phyloP scores from a whole-genome alignment of 495 filamentous ascomycete genomes.

The Opeltia flavorubescens region DNA sequence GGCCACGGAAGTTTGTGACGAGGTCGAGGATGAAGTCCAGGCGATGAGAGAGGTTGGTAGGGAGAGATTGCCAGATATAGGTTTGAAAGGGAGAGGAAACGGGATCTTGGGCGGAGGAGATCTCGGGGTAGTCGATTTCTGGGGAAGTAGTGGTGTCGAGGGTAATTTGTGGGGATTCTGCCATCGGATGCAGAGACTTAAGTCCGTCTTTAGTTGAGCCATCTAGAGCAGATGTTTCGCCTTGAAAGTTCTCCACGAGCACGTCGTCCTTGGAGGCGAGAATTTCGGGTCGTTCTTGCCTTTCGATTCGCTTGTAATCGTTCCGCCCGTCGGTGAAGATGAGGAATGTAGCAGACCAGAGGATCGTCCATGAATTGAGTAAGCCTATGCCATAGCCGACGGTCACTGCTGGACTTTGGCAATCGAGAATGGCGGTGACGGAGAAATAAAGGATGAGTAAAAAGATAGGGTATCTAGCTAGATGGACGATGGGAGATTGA shows the following conservation, averaged over 20 bases:
- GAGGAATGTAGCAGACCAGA: conserved; percentile 50
- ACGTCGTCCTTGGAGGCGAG: not conserved
- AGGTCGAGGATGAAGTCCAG: conserved; percentile 61
- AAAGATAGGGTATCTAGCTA: conserved; percentile 39
- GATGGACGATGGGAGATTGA: conserved; percentile 30
- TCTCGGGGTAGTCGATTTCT: not conserved
- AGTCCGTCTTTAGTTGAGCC: not conserved
- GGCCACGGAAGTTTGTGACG: conserved; percentile 52
- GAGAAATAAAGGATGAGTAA: conserved; percentile 35
- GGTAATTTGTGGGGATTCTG: not conserved
- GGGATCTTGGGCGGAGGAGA: not conserved
- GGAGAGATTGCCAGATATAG: conserved; percentile 61
- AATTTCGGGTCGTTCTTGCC: conserved; percentile 11
- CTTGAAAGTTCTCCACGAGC: not conserved
- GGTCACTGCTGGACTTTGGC: conserved; percentile 41
- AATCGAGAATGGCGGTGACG: conserved; percentile 23
- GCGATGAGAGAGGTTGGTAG: conserved; percentile 42
- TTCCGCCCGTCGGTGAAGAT: conserved; percentile 50
- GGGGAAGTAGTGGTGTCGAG: not conserved
- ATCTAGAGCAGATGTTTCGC: not conserved
- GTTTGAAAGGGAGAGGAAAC: not conserved
- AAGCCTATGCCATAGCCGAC: conserved; percentile 56
- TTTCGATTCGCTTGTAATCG: conserved; percentile 53
- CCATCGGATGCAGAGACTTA: not conserved
- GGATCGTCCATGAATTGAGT: conserved; percentile 45